Conservation (phyloP, 83 land plant species). For the Picea abies region DNA sequence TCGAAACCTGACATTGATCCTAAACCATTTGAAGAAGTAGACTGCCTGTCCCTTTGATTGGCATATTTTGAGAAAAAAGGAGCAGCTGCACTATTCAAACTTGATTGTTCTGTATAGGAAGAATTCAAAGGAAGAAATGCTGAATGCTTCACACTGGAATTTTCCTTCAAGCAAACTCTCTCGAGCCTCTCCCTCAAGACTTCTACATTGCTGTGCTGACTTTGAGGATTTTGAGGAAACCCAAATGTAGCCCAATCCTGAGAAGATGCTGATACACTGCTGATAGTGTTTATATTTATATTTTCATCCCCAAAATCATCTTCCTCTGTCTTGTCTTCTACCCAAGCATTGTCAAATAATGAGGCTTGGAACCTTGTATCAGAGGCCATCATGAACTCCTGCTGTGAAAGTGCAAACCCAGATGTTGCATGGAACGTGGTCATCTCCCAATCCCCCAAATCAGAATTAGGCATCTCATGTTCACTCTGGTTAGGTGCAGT, state of each 20-base stretch:
- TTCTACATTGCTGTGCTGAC: background rate
- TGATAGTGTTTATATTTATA: constrained; percentile 9
- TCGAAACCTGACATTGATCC: background rate
- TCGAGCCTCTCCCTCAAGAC: background rate
- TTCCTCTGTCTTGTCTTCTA: background rate
- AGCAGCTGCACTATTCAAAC: constrained; percentile 11
- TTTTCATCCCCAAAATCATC: constrained; percentile 58
- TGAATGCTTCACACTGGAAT: background rate
- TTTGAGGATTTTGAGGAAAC: background rate
- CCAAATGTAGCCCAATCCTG: background rate
- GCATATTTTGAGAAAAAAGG: constrained; percentile 6
- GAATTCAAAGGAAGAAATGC: background rate
- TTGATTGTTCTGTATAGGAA: constrained; percentile 2
- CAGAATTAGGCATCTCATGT: no score
- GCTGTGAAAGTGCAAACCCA: constrained; percentile 2
- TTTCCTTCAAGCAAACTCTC: background rate
- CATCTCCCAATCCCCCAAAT: background rate
- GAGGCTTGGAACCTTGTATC: constrained; percentile 4
- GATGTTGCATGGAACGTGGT: constrained; percentile 13
- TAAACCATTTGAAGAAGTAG: no score
- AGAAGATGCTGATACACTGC: constrained; percentile 1
- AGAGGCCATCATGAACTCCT: background rate
- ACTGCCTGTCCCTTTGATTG: background rate
- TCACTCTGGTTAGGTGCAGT: background rate
- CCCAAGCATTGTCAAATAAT: constrained; percentile 8